Percentiles rank a stretch among this genome's conserved stretches.
Conservation (phyloP, 1,284 basidiomycete species). For the Melampsora americana region DNA sequence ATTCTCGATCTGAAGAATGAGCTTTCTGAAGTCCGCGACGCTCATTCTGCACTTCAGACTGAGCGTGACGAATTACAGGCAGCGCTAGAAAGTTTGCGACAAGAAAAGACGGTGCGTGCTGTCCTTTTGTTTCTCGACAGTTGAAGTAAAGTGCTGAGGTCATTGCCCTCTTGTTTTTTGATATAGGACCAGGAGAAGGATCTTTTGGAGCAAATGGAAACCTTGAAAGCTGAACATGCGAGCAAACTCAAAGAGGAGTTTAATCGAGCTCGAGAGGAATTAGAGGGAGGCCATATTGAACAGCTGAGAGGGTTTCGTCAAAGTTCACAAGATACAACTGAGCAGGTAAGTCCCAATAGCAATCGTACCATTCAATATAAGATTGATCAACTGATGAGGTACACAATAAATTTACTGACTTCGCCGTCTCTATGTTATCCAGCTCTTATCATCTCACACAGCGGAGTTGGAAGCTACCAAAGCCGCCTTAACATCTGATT, state of each 20-base stretch:
- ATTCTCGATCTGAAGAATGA: conserved; percentile 19
- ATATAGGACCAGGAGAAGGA: conserved; percentile 19
- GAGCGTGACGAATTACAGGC: conserved; percentile 15
- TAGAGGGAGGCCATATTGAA: conserved; percentile 25
- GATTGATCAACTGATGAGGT: neutral
- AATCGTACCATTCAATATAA: neutral
- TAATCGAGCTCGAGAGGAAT: conserved; percentile 35
- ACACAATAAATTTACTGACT: neutral
- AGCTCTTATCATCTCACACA: conserved; percentile 28
- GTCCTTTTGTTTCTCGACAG: neutral
- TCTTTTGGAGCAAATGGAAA: conserved; percentile 13
- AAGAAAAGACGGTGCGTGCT: conserved; percentile 28
- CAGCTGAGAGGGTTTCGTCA: conserved; percentile 31
- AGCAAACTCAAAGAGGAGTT: conserved; percentile 19
- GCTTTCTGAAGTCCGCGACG: conserved; percentile 7
- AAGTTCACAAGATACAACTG: conserved; percentile 36
- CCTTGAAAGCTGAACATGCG: conserved; percentile 24
- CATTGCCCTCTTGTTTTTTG: neutral
- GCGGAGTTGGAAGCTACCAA: conserved; percentile 29
- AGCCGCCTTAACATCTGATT: conserved; percentile 30
- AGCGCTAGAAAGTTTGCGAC: neutral
- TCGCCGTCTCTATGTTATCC: neutral
- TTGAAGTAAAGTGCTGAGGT: neutral
- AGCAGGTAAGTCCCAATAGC: conserved; percentile 18
- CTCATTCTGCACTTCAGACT: neutral